Evolutionary conservation across 2,329 filamentous ascomycete genomes (phyloP), one percentile per base, ranked within the genome.

Genomic region (Fragosphaeria purpurea): DNA sequence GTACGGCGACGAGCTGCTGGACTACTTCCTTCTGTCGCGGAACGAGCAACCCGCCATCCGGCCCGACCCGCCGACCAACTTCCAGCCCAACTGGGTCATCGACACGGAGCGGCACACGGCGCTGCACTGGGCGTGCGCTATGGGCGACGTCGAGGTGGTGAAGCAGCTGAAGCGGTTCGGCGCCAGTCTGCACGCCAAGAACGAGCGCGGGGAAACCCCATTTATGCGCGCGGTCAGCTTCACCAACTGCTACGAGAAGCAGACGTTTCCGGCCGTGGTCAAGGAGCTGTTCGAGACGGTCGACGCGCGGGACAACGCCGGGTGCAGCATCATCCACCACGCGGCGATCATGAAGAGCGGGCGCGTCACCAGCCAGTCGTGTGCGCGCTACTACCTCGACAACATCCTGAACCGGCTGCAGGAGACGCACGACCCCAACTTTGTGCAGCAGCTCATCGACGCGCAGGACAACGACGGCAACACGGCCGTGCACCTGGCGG

Each of bases 101-200:
- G 93, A 98, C 64, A 86, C 89, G 42, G 89, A 95, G 60, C 84
- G 85, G 8, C 90, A 97, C 62, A 95, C 89, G 3, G 90, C 91
- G 6, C 77, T 98, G 57, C 93, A 98, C 64, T 98, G 93, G 93
- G 93, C 90, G 13, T 89, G 88, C 48, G 88, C 93, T 31, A 98
- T 98, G 91, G 93, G 93, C 52, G 93, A 97, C 58, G 74, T 96
- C 34, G 86, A 91, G 46, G 87, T 97, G 12, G 88, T 96, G 55
- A 88, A 85, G 65, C 86, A 95, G 65, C 74, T 98, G 13, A 85
- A 93, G 59, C 77, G 82, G 41, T 88, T 90, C 54, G 84, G 86
- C 41, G 89, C 91, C 9, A 81, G 81, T 54, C 74, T 88, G 12
- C 79, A 81, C 34, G 81, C 83, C 3, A 76, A 84, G 49, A 90